Percentiles rank a stretch among this genome's conserved stretches.
Evolutionary conservation across 2,329 filamentous ascomycete species (phyloP).

Genomic region (Plenodomus tracheiphilus): DNA sequence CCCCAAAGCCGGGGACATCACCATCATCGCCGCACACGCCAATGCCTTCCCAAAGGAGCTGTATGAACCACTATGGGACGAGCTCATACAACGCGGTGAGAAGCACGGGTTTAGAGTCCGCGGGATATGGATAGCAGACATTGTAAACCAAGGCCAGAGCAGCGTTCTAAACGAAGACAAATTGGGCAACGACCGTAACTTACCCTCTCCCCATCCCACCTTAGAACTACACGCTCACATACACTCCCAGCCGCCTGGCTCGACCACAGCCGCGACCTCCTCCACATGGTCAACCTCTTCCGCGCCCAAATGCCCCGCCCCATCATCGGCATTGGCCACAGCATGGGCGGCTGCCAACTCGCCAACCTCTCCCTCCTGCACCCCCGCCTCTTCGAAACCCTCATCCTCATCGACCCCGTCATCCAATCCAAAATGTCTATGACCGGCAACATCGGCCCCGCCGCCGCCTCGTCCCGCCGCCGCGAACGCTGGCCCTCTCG

Average conservation of each 20-base stretch:
- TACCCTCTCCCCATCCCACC: not conserved
- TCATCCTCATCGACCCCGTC: constrained; percentile 85
- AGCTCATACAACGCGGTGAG: constrained; percentile 65
- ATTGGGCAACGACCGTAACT: constrained; percentile 82
- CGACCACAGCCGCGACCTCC: constrained; percentile 81
- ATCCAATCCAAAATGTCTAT: constrained; percentile 59
- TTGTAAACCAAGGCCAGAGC: constrained; percentile 82
- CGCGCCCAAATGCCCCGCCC: constrained; percentile 78
- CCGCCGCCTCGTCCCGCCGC: constrained; percentile 68
- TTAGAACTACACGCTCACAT: constrained; percentile 1
- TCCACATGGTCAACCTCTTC: constrained; percentile 84
- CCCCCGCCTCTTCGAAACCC: constrained; percentile 74
- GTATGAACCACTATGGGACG: constrained; percentile 90
- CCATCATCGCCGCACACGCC: constrained; percentile 83
- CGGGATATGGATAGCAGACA: constrained; percentile 86
- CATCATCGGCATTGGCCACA: constrained; percentile 83
- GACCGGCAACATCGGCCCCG: constrained; percentile 49
- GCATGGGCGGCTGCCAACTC: constrained; percentile 79
- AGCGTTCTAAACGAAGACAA: constrained; percentile 73
- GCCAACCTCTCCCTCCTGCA: constrained; percentile 74
- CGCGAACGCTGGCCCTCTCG: constrained; percentile 83
- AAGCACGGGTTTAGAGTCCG: constrained; percentile 70
- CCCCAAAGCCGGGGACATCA: constrained; percentile 75
- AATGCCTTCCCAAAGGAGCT: constrained; percentile 96
- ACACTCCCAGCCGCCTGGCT: constrained; percentile 75